A percentile compares a stretch with the other conserved stretches of the same genome.
Evolutionary conservation across 345 rosid species (phyloP).

Genomic region (Hibiscus trionum): DNA sequence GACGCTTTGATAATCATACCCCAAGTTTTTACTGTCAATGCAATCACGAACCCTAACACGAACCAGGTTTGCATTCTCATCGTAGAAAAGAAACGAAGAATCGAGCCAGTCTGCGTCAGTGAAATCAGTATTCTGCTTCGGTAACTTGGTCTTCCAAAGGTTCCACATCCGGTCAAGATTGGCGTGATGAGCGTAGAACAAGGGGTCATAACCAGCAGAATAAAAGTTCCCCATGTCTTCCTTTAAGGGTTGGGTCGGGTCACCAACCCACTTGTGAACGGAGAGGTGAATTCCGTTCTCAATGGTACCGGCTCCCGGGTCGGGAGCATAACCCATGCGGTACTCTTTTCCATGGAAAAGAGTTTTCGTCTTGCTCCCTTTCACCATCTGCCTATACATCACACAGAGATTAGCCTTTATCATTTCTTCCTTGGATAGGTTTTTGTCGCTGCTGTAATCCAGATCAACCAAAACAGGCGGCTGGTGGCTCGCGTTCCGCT

Average conservation of each 20-base stretch:
- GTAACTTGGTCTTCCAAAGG: slow-evolving; percentile 36
- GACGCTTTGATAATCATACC: not conserved
- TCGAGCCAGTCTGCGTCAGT: slow-evolving; percentile 43
- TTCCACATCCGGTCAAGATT: slow-evolving; percentile 53
- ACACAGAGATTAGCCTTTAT: slow-evolving; percentile 28
- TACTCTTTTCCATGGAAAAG: slow-evolving; percentile 41
- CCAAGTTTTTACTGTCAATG: not conserved
- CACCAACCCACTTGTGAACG: slow-evolving; percentile 48
- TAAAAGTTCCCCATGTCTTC: slow-evolving; percentile 62
- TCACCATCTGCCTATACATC: slow-evolving; percentile 58
- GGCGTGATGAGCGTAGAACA: slow-evolving; percentile 50
- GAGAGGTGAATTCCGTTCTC: slow-evolving; percentile 41
- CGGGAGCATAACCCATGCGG: slow-evolving; percentile 38
- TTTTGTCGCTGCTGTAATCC: slow-evolving; percentile 18
- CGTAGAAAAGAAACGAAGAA: slow-evolving; percentile 41
- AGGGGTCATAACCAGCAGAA: slow-evolving; percentile 52
- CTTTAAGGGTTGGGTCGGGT: slow-evolving; percentile 22
- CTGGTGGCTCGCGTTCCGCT: slow-evolving; percentile 30
- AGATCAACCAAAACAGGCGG: slow-evolving; percentile 37
- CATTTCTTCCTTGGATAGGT: not conserved
- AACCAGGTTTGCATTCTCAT: slow-evolving; percentile 35
- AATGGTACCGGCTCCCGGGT: slow-evolving; percentile 39
- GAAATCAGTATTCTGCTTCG: slow-evolving; percentile 23
- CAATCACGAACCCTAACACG: not conserved
- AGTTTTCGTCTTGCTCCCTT: slow-evolving; percentile 15